Evolutionary conservation across 768 basidiomycete species (phyloP).

Genomic region (Lentinula lateritia): DNA sequence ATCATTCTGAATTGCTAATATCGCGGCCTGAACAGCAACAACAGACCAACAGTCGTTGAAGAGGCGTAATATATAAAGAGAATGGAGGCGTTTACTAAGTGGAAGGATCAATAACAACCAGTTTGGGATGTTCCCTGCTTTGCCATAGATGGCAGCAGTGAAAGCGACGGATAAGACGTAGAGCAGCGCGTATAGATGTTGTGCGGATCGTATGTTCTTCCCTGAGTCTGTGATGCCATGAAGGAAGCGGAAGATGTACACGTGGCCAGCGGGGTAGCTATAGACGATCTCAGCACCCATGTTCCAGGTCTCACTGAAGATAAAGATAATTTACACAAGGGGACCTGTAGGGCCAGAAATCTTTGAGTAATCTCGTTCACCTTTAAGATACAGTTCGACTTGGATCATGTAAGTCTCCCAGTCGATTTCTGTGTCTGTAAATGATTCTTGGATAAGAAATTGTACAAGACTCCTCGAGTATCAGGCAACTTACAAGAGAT

Average conservation of each 20-base stretch:
- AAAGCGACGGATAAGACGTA: slow-evolving; percentile 66
- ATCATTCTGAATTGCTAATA: slow-evolving; percentile 57
- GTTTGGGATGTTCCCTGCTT: slow-evolving; percentile 59
- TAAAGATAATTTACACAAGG: slow-evolving; percentile 59
- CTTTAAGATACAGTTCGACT: slow-evolving; percentile 67
- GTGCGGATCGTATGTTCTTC: slow-evolving; percentile 54
- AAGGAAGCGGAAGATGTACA: slow-evolving; percentile 74
- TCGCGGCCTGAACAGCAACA: slow-evolving; percentile 56
- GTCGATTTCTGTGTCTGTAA: slow-evolving; percentile 94
- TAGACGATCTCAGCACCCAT: background rate
- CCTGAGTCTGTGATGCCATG: slow-evolving; percentile 60
- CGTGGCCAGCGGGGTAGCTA: slow-evolving; percentile 94
- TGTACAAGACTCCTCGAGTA: slow-evolving; percentile 9
- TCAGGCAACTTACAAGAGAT: slow-evolving; percentile 66
- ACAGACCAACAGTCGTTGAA: slow-evolving; percentile 96
- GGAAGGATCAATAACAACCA: slow-evolving; percentile 69
- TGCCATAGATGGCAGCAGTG: slow-evolving; percentile 63
- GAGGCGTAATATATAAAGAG: slow-evolving; percentile 83
- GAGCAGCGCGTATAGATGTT: slow-evolving; percentile 72
- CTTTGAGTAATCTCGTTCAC: slow-evolving; percentile 75
- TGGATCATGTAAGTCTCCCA: slow-evolving; percentile 97
- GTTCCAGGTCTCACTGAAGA: background rate
- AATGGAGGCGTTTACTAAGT: slow-evolving; percentile 90
- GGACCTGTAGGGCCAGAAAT: slow-evolving; percentile 91
- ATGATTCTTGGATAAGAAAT: slow-evolving; percentile 1